Evolutionary conservation across 2,329 filamentous ascomycete genomes (phyloP).

Genomic region (Microdochium trichocladiopsis): DNA sequence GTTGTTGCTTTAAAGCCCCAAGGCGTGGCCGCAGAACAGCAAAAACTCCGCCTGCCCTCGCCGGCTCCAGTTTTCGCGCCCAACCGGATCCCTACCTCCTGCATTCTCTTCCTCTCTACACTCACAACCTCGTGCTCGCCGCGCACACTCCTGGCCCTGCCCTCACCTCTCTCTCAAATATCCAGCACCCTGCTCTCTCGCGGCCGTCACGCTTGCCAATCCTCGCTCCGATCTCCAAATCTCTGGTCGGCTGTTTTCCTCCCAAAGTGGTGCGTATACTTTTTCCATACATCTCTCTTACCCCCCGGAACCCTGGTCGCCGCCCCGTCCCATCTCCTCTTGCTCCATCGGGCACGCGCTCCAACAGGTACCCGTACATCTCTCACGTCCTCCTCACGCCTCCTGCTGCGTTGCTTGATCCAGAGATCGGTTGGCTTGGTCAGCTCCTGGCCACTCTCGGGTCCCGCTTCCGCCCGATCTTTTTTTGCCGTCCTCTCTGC

Average conservation of each 20-base stretch:
- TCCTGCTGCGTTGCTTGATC: not conserved
- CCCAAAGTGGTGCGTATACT: constrained; percentile 3
- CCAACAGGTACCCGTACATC: constrained; percentile 5
- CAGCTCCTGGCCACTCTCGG: no score
- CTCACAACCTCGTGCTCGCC: not conserved
- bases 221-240: constrained; percentile 22
- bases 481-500: no score
- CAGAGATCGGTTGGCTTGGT: no score
- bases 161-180: constrained; percentile 12
- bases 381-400: not conserved
- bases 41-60: constrained; percentile 1
- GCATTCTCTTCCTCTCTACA: not conserved
- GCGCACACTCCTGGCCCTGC: no score
- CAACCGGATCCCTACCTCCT: not conserved
- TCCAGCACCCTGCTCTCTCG: constrained; percentile 19
- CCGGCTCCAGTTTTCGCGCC: not conserved
- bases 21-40: not conserved
- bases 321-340: constrained; percentile 13
- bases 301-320: constrained; percentile 16
- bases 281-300: constrained; percentile 18
- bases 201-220: constrained; percentile 17
- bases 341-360: constrained; percentile 4
- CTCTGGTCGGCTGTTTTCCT: constrained; percentile 13
- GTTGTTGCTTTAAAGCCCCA: not conserved
- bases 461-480: no score